These are phyloP conservation scores for Cercospora canescens DNA, from an alignment of 2,329 filamentous ascomycete genomes.

Conservation along the genomic window DNA sequence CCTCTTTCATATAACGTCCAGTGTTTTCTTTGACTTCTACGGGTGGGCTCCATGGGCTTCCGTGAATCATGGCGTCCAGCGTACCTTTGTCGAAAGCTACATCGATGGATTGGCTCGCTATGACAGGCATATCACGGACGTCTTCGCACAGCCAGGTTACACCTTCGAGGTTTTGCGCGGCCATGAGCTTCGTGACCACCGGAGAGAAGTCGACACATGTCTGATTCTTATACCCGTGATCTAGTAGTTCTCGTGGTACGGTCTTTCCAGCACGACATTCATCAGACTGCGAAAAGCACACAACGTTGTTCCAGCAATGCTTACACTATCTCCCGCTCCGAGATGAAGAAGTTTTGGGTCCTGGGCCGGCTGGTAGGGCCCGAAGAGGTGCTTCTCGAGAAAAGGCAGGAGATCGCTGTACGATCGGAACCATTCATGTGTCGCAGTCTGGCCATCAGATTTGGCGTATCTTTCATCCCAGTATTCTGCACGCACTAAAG, in stretches of 20 bases:
- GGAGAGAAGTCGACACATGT: conserved; percentile 59
- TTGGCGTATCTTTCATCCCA: conserved; percentile 54
- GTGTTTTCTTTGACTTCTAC: conserved; percentile 33
- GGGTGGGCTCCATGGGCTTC: conserved; percentile 34
- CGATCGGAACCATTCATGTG: conserved; percentile 57
- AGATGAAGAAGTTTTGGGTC: conserved; percentile 55
- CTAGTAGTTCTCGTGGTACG: conserved; percentile 50
- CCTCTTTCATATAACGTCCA: conserved; percentile 28
- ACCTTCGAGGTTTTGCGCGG: conserved; percentile 42
- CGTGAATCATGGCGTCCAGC: conserved; percentile 38
- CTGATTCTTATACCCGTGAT: conserved; percentile 52
- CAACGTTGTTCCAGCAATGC: neutral
- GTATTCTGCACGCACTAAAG: conserved; percentile 40
- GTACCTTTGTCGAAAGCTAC: conserved; percentile 52
- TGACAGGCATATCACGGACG: conserved; percentile 50
- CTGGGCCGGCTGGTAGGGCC: conserved; percentile 30
- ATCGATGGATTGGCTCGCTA: conserved; percentile 48
- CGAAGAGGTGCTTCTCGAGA: conserved; percentile 47
- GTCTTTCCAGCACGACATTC: conserved; percentile 40
- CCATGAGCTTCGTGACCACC: conserved; percentile 57
- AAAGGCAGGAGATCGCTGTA: conserved; percentile 53
- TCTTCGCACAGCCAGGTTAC: conserved; percentile 56
- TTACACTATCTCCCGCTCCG: conserved; percentile 59
- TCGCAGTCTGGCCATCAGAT: conserved; percentile 41
- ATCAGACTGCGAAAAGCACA: neutral